phyloP scores from a whole-genome alignment of 2,329 filamentous ascomycete genomes.

The Acephala macrosclerotiorum region DNA sequence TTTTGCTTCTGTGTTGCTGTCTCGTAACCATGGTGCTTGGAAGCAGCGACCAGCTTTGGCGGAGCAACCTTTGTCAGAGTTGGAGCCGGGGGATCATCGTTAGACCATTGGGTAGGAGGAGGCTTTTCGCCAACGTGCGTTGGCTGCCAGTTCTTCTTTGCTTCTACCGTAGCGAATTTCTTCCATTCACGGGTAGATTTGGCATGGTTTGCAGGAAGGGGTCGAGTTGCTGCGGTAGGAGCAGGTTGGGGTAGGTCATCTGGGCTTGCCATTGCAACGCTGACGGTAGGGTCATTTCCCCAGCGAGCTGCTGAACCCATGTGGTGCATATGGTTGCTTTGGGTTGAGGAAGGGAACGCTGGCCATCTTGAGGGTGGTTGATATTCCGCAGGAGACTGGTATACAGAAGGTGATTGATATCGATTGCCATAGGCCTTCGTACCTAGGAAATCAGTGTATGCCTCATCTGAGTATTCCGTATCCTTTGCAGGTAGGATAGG shows the following conservation, averaged over 20 bases:
- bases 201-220: neutral
- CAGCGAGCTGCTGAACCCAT: neutral
- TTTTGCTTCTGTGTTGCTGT: neutral
- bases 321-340: neutral
- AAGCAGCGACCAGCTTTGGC: neutral
- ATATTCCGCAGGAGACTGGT: too few species aligned
- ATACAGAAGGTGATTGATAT: neutral
- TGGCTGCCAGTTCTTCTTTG: neutral
- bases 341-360: neutral
- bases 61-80: neutral
- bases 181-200: neutral
- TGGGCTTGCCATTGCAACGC: neutral
- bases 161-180: neutral
- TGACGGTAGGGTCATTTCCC: neutral
- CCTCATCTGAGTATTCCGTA: neutral
- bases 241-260: neutral
- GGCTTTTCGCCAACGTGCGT: neutral
- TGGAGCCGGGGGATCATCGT: neutral
- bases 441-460: neutral
- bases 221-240: neutral
- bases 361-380: neutral
- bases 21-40: neutral
- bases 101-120: neutral
- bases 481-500: neutral
- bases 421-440: neutral